phyloP scores from a whole-genome alignment of 768 basidiomycete species.

The Naganishia kalamii region DNA sequence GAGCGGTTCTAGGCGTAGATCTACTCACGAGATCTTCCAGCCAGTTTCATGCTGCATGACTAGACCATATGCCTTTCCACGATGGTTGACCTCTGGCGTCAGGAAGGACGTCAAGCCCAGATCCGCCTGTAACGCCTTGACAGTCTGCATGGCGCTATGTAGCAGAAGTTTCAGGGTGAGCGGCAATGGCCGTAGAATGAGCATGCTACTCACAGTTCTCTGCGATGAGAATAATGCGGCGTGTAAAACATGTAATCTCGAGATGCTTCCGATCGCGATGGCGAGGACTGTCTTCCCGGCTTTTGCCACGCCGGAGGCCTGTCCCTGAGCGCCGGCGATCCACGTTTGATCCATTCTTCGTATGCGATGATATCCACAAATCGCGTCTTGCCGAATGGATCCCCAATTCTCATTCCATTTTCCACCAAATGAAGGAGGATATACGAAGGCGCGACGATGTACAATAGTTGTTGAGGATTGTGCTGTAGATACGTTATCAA shows the following conservation, averaged over 20 bases:
- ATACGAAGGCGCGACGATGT: constrained; percentile 53
- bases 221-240: constrained; percentile 21
- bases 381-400: constrained; percentile 8
- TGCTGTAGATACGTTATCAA: neutral
- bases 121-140: constrained; percentile 3
- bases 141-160: neutral
- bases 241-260: constrained; percentile 21
- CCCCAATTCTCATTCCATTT: constrained; percentile 21
- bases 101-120: constrained; percentile 59
- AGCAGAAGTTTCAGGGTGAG: neutral
- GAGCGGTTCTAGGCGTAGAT: neutral
- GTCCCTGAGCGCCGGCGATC: neutral
- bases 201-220: neutral
- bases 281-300: constrained; percentile 8
- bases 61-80: constrained; percentile 65
- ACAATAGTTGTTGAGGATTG: constrained; percentile 70
- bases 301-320: neutral
- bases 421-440: constrained; percentile 56
- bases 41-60: constrained; percentile 63
- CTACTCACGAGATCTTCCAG: constrained; percentile 68
- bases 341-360: constrained; percentile 10
- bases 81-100: constrained; percentile 69
- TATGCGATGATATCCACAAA: constrained; percentile 21
- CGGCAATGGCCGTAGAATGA: neutral
- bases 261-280: neutral